Evolutionary conservation across 2,329 filamentous ascomycete species (phyloP), one percentile per base, ranked within the genome.

Genomic region (Lecanicillium sp.): DNA sequence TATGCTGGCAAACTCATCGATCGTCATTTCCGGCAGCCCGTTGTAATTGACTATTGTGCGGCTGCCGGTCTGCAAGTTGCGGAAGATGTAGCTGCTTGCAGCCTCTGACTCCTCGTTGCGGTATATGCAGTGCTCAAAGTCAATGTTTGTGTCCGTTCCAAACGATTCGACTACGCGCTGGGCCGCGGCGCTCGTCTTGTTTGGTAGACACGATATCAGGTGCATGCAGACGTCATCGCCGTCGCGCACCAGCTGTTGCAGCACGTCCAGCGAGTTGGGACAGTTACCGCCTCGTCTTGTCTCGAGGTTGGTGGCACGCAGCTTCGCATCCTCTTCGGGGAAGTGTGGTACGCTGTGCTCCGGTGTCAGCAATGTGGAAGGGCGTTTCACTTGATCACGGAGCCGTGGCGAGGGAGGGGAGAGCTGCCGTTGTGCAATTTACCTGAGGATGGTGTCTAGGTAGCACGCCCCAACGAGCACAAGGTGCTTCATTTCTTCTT

Each of bases 41-140:
- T 79, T 85, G 57, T 79, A 74, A 55, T 80, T 87, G 41, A 87
- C 76, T 41, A 87, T 75, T 1, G 83, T 87, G 32, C 84, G 69
- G 40, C 74, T 81, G 15, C 72, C 74, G 4, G 69, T 77, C 17
- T 58, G 59, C 36, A 64, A 58, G 53, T 76, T 83, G 45, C 77
- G 75, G 42, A 87, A 69, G 44, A 87, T 79, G 60, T 83, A 85
- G 57, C 80, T 79, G 42, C 78, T 81, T 3, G 81, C 79, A 2
- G 81, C 69, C 45, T 80, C 71, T 5, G 57, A 49, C 46, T 69
- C 61, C 15, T 61, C 65, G 7, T 70, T 57, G 2, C 81, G 72
- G 52, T 76, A 81, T 30, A 87, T 65, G 53, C 79, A 83, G 48
- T 66, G 61, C 17, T 59, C 51, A 29, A 83, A 61, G 43, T 71